A percentile compares a stretch with the other conserved stretches of the same genome.
Conservation (phyloP, 2,329 filamentous ascomycete species). For the Teratosphaeria epicoccoides region DNA sequence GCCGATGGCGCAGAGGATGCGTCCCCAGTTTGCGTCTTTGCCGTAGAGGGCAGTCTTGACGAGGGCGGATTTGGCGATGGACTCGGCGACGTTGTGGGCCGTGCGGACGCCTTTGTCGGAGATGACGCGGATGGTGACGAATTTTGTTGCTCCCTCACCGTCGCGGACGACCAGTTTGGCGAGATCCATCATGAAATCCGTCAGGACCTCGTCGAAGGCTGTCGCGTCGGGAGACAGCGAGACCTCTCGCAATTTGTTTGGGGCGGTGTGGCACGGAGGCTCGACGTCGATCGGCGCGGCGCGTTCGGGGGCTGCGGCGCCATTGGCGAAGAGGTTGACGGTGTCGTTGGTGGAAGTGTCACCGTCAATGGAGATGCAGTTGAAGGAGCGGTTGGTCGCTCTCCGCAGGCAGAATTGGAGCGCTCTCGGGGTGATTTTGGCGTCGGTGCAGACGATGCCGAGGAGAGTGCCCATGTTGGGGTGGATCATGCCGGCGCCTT, state of each 20-base stretch:
- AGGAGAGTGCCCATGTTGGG: constrained; percentile 97
- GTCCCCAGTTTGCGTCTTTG: constrained; percentile 96
- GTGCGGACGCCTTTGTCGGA: constrained; percentile 21
- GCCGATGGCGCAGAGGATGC: constrained; percentile 87
- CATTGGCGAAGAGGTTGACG: constrained; percentile 87
- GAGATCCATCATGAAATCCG: constrained; percentile 68
- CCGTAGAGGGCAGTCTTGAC: constrained; percentile 97
- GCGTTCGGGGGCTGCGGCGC: constrained; percentile 49
- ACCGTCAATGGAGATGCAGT: constrained; percentile 92
- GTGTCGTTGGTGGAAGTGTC: constrained; percentile 98
- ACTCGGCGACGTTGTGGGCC: constrained; percentile 69
- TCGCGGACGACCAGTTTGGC: constrained; percentile 91
- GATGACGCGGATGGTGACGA: constrained; percentile 75
- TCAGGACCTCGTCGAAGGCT: constrained; percentile 62
- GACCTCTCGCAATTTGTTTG: background rate
- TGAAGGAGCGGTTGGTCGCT: constrained; percentile 79
- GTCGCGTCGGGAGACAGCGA: constrained; percentile 39
- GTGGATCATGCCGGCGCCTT: constrained; percentile 98
- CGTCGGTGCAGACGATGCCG: constrained; percentile 85
- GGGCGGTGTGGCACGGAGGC: background rate
- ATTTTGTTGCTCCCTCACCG: constrained; percentile 95
- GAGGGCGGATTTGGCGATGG: constrained; percentile 81
- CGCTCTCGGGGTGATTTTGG: constrained; percentile 57
- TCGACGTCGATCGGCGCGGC: constrained; percentile 2
- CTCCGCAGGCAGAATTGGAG: constrained; percentile 60